phyloP scores from a whole-genome alignment of 2,329 filamentous ascomycete species.

The Trichoderma sp. region DNA sequence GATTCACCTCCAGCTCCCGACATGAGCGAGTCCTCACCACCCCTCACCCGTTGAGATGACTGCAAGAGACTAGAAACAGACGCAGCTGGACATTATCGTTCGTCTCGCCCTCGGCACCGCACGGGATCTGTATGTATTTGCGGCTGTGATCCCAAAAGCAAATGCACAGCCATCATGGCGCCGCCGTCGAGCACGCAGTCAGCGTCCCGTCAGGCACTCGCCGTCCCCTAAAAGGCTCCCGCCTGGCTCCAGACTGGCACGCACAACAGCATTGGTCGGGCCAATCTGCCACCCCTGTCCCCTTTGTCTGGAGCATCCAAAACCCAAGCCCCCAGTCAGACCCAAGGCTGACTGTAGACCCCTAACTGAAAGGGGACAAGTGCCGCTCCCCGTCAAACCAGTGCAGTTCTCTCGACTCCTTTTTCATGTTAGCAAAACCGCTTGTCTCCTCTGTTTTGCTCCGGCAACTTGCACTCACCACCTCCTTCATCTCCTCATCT shows the following conservation, averaged over 20 bases:
- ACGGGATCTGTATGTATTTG: not conserved
- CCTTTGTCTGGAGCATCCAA: constrained; percentile 13
- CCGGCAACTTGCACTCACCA: constrained; percentile 6
- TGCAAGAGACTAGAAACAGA: not conserved
- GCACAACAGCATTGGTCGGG: not conserved
- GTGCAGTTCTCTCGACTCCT: constrained; percentile 22
- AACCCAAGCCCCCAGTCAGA: constrained; percentile 17
- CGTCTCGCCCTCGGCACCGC: too few species aligned
- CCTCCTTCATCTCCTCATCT: constrained; percentile 1
- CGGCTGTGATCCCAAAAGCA: constrained; percentile 9
- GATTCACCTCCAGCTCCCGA: constrained; percentile 2
- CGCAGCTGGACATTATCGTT: not conserved
- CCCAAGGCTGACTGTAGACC: constrained; percentile 28
- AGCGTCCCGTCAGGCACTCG: constrained; percentile 21
- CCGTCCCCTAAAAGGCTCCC: constrained; percentile 7
- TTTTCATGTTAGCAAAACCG: constrained; percentile 27
- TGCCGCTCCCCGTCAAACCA: constrained; percentile 17
- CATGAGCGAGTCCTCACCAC: too few species aligned
- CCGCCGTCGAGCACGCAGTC: constrained; percentile 9
- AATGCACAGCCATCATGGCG: constrained; percentile 22
- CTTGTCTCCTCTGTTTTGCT: constrained; percentile 17
- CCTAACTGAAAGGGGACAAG: constrained; percentile 28
- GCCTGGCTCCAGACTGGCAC: not conserved
- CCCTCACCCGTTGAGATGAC: too few species aligned
- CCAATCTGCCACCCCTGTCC: constrained; percentile 21